Base-by-base conservation (phyloP, 768 basidiomycete genomes). In the Rhizopogon salebrosus region DNA sequence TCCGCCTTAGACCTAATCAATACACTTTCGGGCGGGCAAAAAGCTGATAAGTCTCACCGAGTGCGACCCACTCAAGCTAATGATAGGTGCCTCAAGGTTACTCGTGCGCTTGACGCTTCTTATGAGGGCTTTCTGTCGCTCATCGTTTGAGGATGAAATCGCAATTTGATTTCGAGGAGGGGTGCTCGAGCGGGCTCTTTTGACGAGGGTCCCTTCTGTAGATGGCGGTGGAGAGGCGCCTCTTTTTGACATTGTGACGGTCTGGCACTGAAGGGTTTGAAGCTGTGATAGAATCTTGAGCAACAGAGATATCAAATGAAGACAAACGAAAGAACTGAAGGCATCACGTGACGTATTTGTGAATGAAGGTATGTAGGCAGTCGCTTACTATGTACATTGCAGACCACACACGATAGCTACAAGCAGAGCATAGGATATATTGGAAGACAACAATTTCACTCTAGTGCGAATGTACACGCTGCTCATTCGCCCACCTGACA, bases 71-170 rank as follows among this genome's bases (percentile, higher is more conserved):
- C 83, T 78, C 56, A 99, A 74, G 61, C 89, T 89, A 63, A 98
- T 83, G 63, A 99, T 98, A 26, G 97, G 97, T 39, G 94, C 93
- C 60, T 92, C 87, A 37, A 98, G 79, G 59, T 80, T 86, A 70
- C 90, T 93, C n/a, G 97, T 99, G 41, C 97, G 79, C 67, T 91
- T 89, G 24, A 98, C 82, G 22, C 82, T 87, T 57, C 94, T 79
- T 56, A 95, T 77, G 49, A 94, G 81, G 20, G 85, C 89, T 64
- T 90, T 89, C 68, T 78, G 80, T 48, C 83, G 76, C 55, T 87
- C 84, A 63, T 91, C 84, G 51, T 80, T 79, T 1, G 81, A 78
- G 2, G 86, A 85, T 0, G 91, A 92, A 35, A 92, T 91, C 36
- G 79, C 79, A 45, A 93, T 80, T 62, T 92, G 87, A 60, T 77